Percentiles rank a stretch among this genome's conserved stretches.
phyloP scores from a whole-genome alignment of 2,329 filamentous ascomycete species.

The Neopestalotiopsis clavispora region DNA sequence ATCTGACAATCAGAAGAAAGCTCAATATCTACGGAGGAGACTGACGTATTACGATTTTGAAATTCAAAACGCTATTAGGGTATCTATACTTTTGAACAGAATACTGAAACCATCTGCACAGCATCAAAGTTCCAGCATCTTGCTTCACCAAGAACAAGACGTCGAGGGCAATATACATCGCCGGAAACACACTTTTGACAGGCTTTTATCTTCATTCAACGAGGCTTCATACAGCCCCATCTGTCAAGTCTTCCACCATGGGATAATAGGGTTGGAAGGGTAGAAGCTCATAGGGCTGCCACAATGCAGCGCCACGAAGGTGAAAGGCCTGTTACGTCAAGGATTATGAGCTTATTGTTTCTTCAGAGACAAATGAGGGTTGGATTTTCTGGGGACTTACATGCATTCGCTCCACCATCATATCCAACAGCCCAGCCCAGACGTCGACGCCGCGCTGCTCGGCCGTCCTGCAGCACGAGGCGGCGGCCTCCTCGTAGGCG shows the following conservation, averaged over 20 bases:
- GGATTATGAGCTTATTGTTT: background rate
- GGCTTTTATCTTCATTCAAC: background rate
- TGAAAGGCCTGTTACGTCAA: background rate
- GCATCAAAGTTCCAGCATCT: background rate
- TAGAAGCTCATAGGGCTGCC: conserved; percentile 2
- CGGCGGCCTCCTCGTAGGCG: conserved; percentile 7
- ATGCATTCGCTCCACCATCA: conserved; percentile 1
- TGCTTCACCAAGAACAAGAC: background rate
- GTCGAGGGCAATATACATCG: background rate
- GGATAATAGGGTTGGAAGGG: conserved; percentile 4
- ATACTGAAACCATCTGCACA: background rate
- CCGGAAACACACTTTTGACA: background rate
- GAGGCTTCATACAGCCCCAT: background rate
- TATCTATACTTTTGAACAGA: background rate
- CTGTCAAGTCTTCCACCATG: conserved; percentile 11
- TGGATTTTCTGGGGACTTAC: background rate
- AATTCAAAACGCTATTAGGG: conserved; percentile 4
- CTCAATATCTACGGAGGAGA: background rate
- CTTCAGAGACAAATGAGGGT: background rate
- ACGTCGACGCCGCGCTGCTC: conserved; percentile 3
- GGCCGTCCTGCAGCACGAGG: background rate
- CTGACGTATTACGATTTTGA: background rate
- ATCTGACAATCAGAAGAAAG: background rate
- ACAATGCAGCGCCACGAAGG: background rate
- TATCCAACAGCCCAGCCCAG: conserved; percentile 3